Percentiles rank a stretch among this genome's conserved stretches.
Evolutionary conservation across 2,329 filamentous ascomycete genomes (phyloP).

Genomic region (Claviceps monticola): DNA sequence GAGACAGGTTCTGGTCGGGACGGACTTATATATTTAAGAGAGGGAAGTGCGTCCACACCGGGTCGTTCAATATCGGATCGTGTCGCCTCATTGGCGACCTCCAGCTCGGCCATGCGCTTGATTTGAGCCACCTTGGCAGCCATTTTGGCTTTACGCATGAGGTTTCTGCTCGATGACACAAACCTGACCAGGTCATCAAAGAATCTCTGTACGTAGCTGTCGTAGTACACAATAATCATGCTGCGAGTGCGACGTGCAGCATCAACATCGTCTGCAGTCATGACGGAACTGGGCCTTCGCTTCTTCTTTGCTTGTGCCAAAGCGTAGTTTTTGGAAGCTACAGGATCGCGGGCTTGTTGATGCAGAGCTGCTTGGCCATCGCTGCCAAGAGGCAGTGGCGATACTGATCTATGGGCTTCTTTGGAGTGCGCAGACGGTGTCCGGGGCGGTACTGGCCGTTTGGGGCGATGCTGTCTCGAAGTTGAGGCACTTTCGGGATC

Average conservation of each 20-base stretch:
- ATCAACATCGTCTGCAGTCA: conserved; percentile 33
- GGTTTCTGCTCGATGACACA: conserved; percentile 66
- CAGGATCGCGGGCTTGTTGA: conserved; percentile 30
- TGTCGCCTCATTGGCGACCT: conserved; percentile 37
- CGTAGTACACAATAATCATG: conserved; percentile 84
- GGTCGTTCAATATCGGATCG: conserved; percentile 21
- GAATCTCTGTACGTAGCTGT: conserved; percentile 69
- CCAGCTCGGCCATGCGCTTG: conserved; percentile 43
- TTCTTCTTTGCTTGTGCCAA: conserved; percentile 35
- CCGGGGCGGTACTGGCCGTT: conserved; percentile 4
- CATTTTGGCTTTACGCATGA: conserved; percentile 80
- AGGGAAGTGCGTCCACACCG: conserved; percentile 21
- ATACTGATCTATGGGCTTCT: conserved; percentile 12
- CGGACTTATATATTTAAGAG: conserved; percentile 26
- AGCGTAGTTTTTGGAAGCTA: conserved; percentile 30
- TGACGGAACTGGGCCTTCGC: conserved; percentile 36
- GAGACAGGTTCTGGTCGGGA: conserved; percentile 19
- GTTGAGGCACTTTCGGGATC: conserved; percentile 5
- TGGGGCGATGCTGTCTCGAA: neutral
- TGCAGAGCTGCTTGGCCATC: conserved; percentile 10
- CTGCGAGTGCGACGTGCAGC: conserved; percentile 53
- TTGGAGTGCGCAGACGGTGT: conserved; percentile 11
- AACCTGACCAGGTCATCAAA: conserved; percentile 75
- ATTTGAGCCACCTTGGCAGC: conserved; percentile 59
- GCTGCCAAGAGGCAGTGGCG: conserved; percentile 12